phyloP scores from a whole-genome alignment of 139 green algal species.

The Chlorella ohadii region DNA sequence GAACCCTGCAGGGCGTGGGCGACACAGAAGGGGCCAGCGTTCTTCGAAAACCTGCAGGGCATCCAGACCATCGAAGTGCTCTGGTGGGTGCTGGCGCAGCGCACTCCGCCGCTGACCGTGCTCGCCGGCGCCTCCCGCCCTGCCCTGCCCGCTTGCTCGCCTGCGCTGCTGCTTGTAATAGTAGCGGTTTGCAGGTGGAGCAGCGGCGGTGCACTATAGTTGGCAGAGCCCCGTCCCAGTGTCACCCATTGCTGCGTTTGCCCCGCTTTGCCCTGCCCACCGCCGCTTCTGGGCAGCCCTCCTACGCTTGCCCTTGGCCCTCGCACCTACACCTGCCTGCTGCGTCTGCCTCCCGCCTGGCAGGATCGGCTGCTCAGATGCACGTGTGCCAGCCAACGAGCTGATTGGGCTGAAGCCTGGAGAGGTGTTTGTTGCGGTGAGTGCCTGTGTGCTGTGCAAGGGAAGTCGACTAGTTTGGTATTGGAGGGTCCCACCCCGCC shows the following conservation, averaged over 20 bases:
- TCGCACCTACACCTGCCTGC: background rate
- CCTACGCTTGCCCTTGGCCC: background rate
- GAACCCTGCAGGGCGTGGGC: background rate
- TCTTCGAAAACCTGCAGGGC: background rate
- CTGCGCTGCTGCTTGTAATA: too few species aligned
- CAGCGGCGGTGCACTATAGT: background rate
- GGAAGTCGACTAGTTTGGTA: too few species aligned
- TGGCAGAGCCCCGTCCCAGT: too few species aligned
- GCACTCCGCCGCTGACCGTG: background rate
- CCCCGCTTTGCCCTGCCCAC: background rate
- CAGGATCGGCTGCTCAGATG: slow-evolving; percentile 22
- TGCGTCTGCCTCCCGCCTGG: background rate
- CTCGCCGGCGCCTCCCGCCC: background rate
- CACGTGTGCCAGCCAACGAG: slow-evolving; percentile 25
- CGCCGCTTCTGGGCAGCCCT: background rate
- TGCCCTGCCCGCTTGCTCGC: background rate
- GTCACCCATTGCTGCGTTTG: too few species aligned
- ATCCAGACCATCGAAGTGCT: slow-evolving; percentile 9
- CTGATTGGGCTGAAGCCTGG: slow-evolving; percentile 8
- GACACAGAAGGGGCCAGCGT: background rate
- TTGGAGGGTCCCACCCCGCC: too few species aligned
- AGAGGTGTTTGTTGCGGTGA: slow-evolving; percentile 29
- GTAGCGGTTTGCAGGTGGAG: too few species aligned
- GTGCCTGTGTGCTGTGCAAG: background rate
- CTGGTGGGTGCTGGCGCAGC: background rate